Percentiles rank a stretch among this genome's conserved stretches.
Evolutionary conservation across 2,329 filamentous ascomycete species (phyloP).

Genomic region (Mariannaea sp.): DNA sequence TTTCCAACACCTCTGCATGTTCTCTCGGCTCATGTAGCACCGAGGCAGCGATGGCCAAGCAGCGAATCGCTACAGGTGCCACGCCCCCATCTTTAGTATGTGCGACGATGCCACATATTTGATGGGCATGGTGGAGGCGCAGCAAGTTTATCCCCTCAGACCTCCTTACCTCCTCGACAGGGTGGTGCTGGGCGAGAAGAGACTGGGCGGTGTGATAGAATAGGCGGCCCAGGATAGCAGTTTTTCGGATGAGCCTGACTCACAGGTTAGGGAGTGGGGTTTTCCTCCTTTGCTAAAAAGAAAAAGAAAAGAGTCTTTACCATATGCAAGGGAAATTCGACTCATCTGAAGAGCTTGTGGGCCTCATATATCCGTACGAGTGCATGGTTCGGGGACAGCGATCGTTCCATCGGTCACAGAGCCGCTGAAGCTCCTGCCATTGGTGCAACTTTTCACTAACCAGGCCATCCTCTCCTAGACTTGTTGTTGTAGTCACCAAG

Average conservation of each 20-base stretch:
- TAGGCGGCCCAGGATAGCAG: slow-evolving; percentile 79
- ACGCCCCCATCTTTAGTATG: slow-evolving; percentile 83
- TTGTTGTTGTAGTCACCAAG: no score
- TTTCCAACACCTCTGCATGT: slow-evolving; percentile 78
- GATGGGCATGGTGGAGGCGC: slow-evolving; percentile 75
- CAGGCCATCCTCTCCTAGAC: slow-evolving; percentile 67
- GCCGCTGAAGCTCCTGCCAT: slow-evolving; percentile 79
- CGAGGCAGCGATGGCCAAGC: slow-evolving; percentile 76
- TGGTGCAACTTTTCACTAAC: slow-evolving; percentile 70
- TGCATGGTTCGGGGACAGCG: slow-evolving; percentile 85
- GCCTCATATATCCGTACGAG: slow-evolving; percentile 76
- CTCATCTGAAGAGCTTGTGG: slow-evolving; percentile 67
- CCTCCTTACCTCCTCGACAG: slow-evolving; percentile 62
- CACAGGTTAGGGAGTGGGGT: not conserved
- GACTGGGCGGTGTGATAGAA: slow-evolving; percentile 90
- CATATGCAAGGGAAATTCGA: slow-evolving; percentile 88
- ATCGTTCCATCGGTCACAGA: slow-evolving; percentile 83
- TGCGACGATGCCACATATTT: slow-evolving; percentile 87
- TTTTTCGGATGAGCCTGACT: slow-evolving; percentile 76
- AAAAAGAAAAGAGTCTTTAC: slow-evolving; percentile 46
- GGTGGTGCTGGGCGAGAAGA: slow-evolving; percentile 79
- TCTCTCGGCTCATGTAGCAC: slow-evolving; percentile 71
- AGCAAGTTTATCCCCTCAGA: slow-evolving; percentile 71
- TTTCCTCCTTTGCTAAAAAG: not conserved
- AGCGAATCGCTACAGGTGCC: slow-evolving; percentile 77